Evolutionary conservation across 306 rosid species (phyloP), one percentile per base, ranked within the genome.

Genomic region (Sesbania bispinosa): DNA sequence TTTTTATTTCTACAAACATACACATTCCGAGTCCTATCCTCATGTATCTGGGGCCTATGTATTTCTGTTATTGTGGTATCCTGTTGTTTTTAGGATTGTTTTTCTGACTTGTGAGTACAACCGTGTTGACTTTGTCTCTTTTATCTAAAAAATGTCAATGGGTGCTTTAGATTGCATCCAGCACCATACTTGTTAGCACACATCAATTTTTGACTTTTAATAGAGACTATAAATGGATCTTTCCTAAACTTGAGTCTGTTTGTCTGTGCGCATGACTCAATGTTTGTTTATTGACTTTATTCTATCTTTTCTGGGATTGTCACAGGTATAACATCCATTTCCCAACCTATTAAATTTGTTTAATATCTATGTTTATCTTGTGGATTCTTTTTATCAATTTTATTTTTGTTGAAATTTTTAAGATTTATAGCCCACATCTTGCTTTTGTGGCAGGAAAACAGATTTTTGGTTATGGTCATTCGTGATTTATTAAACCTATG

Each of bases 401-500:
- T 33, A 33, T 71, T 24, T 8, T 38, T 50, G 43, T 6, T 53
- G 9, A 3, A 18, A 13, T 2, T 26, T 23, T 50, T 55, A 21
- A 27, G 23, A 33, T 43, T 33, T 81, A 57, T 36, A 19, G 18
- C 46, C 61, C 72, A 50, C 42, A 70, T 80, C 60, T 64, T 75
- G 45, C 18, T 48, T 70, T 4, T 67, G 45, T 78, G 67, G 50
- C 97, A 94, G 98, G 98, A 94, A 82, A 91, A 89, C 79, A 85
- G 98, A 71, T 94, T 90, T 84, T 91, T 94, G 91, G 98, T 94
- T 69, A 87, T 94, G 96, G 98, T 94, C 80, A 94, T 94, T 58
- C 96, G 97, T 20, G 96, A 94, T 83, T 86, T 94, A 38, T 79
- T 94, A 62, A 94, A 94, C 73, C 80, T 94, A 53, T 94, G 98